Evolutionary conservation across 495 filamentous ascomycete genomes (phyloP).

Genomic region (Annulohypoxylon nitens): DNA sequence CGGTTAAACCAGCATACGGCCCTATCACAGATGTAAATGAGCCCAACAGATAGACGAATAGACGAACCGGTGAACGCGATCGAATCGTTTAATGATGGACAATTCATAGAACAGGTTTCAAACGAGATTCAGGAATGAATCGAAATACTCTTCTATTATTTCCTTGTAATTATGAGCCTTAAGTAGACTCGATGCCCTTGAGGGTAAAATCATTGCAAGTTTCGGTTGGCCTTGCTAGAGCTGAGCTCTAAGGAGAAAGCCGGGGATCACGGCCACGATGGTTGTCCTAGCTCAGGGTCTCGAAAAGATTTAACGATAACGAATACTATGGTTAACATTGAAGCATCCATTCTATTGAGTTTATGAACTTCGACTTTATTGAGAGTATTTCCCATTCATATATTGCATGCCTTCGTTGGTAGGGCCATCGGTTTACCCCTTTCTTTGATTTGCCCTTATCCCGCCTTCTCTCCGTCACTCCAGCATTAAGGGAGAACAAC

Average conservation of each 20-base stretch:
- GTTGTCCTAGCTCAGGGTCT: neutral
- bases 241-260: neutral
- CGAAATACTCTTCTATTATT: conserved; percentile 12
- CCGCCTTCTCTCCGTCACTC: neutral
- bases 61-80: conserved; percentile 39
- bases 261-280: neutral
- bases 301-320: neutral
- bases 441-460: conserved; percentile 1
- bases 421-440: neutral
- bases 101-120: conserved; percentile 21
- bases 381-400: neutral
- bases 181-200: neutral
- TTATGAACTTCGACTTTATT: neutral
- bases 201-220: neutral
- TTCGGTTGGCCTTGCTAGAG: neutral
- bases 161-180: conserved; percentile 16
- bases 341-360: neutral
- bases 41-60: conserved; percentile 29
- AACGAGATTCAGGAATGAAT: conserved; percentile 22
- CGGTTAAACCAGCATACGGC: conserved; percentile 37
- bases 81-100: conserved; percentile 36
- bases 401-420: neutral
- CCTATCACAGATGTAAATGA: conserved; percentile 28
- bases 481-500: neutral
- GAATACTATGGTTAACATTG: neutral